Evolutionary conservation across 306 rosid genomes (phyloP).

Genomic region (Begonia fuchsioides): DNA sequence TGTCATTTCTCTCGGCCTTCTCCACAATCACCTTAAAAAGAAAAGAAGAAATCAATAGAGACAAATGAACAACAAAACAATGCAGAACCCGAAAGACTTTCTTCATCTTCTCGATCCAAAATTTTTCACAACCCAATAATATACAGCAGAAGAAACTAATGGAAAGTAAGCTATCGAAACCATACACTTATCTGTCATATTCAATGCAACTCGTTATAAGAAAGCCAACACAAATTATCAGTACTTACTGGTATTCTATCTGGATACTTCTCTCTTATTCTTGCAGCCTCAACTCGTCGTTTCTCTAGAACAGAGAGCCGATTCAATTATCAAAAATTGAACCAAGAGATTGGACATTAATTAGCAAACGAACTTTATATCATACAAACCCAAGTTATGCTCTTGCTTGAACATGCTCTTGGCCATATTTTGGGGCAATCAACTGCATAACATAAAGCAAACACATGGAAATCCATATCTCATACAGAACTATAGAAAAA

Average conservation of each 20-base stretch:
- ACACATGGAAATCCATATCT: too few relatives aligned
- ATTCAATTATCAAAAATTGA: background rate
- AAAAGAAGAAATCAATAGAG: conserved; percentile 1
- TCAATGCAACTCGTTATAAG: background rate
- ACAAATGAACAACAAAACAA: background rate
- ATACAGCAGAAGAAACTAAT: too few relatives aligned
- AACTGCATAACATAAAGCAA: too few relatives aligned
- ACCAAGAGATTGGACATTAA: background rate
- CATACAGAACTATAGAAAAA: too few relatives aligned
- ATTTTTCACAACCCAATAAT: too few relatives aligned
- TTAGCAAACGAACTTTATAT: background rate
- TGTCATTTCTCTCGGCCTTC: conserved; percentile 26
- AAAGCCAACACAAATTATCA: background rate
- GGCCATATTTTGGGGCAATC: conserved; percentile 10
- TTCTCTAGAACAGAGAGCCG: conserved; percentile 19
- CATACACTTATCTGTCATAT: too few relatives aligned
- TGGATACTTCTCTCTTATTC: conserved; percentile 16
- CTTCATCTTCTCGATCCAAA: background rate
- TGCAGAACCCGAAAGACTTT: background rate
- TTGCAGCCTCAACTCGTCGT: conserved; percentile 35
- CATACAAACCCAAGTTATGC: conserved; percentile 11
- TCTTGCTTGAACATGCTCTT: conserved; percentile 34
- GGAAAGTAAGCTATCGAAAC: too few relatives aligned
- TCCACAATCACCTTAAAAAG: conserved; percentile 10
- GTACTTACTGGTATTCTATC: conserved; percentile 48